phyloP scores from a whole-genome alignment of 306 rosid genomes.

The Acacia confusa region DNA sequence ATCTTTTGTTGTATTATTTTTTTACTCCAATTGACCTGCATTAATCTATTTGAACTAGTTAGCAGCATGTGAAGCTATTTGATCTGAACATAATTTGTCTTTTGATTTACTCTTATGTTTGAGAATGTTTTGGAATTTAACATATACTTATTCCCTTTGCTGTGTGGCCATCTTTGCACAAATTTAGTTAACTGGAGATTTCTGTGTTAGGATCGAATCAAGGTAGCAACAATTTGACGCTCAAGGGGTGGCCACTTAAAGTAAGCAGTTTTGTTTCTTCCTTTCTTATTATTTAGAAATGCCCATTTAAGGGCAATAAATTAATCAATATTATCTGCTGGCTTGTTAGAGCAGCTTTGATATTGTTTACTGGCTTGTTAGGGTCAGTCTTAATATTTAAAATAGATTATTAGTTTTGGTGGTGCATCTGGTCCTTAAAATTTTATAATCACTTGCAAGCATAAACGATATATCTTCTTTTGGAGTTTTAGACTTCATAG shows the following conservation, averaged over 20 bases:
- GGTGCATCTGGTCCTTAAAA: not conserved
- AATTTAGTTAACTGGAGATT: conserved; percentile 33
- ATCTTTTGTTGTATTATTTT: conserved; percentile 12
- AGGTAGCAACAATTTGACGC: conserved; percentile 88
- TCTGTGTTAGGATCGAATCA: conserved; percentile 86
- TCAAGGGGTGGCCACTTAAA: conserved; percentile 98
- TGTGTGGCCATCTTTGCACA: conserved; percentile 8
- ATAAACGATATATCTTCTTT: conserved; percentile 6
- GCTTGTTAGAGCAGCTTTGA: too few species aligned
- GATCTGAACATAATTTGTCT: not conserved
- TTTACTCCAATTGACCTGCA: not conserved
- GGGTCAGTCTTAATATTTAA: not conserved
- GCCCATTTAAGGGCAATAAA: not conserved
- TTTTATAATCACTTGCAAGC: not conserved
- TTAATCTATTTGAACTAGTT: conserved; percentile 7
- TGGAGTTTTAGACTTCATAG: not conserved
- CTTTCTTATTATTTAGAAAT: not conserved
- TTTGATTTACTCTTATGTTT: not conserved
- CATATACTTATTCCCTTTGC: not conserved
- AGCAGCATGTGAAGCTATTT: not conserved
- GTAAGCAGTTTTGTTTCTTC: conserved; percentile 48
- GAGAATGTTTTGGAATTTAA: conserved; percentile 24
- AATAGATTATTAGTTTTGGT: not conserved
- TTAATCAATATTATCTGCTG: too few species aligned
- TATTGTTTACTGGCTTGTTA: too few species aligned